Base-by-base conservation (phyloP, 352 stramenopile species). In the Pythium grandisporangium region DNA sequence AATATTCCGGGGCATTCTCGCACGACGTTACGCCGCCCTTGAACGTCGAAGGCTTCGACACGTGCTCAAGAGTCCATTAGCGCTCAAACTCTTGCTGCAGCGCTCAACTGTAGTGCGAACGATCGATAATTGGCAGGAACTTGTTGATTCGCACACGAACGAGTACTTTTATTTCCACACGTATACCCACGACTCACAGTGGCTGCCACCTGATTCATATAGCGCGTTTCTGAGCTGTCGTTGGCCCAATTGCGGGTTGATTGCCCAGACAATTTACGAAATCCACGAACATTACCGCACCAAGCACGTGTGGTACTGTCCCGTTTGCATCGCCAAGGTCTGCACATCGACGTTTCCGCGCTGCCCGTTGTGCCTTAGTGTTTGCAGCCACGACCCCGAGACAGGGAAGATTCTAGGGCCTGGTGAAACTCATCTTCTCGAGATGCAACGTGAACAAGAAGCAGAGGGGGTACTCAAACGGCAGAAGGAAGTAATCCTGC, bases 151-250 rank as follows among this genome's bases (percentile, higher is more conserved):
- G 23, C 76, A 86, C 50, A 92, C 78, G 6, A 85, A 83, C 53
- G 78, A 92, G 54, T 85, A 86, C 60, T 91, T 81, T 45, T 91
- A 89, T 63, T 84, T 89, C 25, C 72, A 91, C 51, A 58, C 84
- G 24, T 84, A 70, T 54, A 80, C 74, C 19, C 68, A 83, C 33
- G 78, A 91, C 47, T 87, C 75, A 36, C 75, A 87, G 50, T 91
- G 78, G 78, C 51, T 68, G 4, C 78, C 78, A 26, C 78, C 78
- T 0, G 57, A 81, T n/a, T 59, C 66, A 4, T 89, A 68, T 37
- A 45, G 55, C 4, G 67, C 74, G 29, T 89, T 88, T 40, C 52
- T 89, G 1, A 19, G 36, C 1, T 92, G 78, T 42, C 63, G 66
- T 19, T 92, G 78, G 75, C 61, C 69, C 1, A 59, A 69, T 0